A percentile compares a stretch with the other conserved stretches of the same genome.
Evolutionary conservation across 2,329 filamentous ascomycete species (phyloP).

Genomic region (Lasiodiplodia gonubiensis): DNA sequence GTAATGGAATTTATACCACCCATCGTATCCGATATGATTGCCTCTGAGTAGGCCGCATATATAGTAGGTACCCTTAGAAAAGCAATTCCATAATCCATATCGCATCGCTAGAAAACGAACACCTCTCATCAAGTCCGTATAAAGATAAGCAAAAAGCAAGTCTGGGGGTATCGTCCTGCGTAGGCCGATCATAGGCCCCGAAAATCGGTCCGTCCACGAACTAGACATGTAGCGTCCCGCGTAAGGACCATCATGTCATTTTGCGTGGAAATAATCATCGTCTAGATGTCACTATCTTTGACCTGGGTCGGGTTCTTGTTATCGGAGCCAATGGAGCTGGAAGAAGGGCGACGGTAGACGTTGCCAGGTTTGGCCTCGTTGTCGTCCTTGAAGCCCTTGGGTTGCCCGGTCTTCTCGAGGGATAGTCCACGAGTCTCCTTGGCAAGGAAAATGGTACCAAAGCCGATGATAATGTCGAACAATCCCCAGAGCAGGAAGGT

Average conservation of each 20-base stretch:
- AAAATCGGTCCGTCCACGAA: neutral
- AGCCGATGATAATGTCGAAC: slow-evolving; percentile 52
- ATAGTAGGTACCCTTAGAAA: neutral
- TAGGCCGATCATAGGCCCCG: neutral
- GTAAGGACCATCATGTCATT: neutral
- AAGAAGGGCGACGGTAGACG: neutral
- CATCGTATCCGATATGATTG: neutral
- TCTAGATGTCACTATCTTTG: neutral
- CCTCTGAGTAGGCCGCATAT: neutral
- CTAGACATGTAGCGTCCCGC: neutral
- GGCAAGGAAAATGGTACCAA: slow-evolving; percentile 46
- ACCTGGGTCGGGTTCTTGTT: neutral
- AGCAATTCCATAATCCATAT: neutral
- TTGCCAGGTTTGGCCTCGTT: neutral
- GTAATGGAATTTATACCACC: neutral
- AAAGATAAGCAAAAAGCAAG: neutral
- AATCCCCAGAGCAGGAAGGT: slow-evolving; percentile 55
- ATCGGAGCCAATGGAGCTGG: neutral
- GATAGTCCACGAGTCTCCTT: slow-evolving; percentile 46
- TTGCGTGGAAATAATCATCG: neutral
- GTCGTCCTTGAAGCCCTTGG: slow-evolving; percentile 10
- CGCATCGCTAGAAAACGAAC: neutral
- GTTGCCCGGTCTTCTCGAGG: slow-evolving; percentile 44
- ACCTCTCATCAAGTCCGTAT: neutral
- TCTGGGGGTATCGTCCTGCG: neutral